These are phyloP conservation scores for Geranium incanum DNA, from an alignment of 441 rosid species.

Conservation along the genomic window DNA sequence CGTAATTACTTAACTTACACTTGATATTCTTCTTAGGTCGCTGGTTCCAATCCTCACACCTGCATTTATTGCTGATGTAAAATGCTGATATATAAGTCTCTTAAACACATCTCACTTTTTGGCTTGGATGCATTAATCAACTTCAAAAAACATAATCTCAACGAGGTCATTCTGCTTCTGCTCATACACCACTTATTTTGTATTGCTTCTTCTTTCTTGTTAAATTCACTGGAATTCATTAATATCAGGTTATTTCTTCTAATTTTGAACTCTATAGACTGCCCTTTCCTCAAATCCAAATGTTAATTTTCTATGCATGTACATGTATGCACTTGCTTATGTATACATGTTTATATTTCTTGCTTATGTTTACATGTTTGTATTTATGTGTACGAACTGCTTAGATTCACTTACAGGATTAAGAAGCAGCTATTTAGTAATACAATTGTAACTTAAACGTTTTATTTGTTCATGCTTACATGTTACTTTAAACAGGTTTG, in stretches of 20 bases:
- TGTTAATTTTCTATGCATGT: not conserved
- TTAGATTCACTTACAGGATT: not conserved
- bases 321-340: not conserved
- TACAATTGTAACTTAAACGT: constrained; percentile 1
- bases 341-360: not conserved
- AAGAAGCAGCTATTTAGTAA: not conserved
- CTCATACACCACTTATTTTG: not conserved
- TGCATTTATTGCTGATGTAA: not conserved
- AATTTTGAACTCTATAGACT: not conserved
- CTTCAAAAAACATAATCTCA: not conserved
- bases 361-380: not conserved
- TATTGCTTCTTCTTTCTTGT: constrained; percentile 1
- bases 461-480: constrained; percentile 11
- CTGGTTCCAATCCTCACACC: too few species aligned
- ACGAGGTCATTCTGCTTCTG: not conserved
- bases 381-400: not conserved
- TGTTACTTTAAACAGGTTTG: constrained; percentile 53
- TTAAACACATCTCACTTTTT: not conserved
- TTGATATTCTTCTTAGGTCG: not conserved
- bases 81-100: not conserved
- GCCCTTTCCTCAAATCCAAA: not conserved
- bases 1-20: constrained; percentile 29
- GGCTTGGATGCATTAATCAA: not conserved
- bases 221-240: not conserved
- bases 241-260: not conserved